Evolutionary conservation across 805 yeast genomes (phyloP).

Genomic region (Allodekkera sacchari): DNA sequence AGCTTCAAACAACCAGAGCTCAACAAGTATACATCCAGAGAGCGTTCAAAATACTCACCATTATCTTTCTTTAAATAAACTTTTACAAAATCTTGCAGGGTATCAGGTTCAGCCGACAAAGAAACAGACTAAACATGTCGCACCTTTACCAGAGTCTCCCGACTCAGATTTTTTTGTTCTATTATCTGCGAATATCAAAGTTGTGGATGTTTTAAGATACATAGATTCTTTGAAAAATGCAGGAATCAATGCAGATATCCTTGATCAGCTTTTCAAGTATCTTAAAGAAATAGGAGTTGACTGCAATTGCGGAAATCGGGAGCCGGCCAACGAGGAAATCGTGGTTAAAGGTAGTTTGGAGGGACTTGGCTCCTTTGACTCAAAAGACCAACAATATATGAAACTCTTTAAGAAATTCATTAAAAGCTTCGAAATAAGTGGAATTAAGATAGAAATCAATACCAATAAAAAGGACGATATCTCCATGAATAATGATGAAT

Average conservation of each 20-base stretch:
- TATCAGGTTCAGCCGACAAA: too few relatives aligned
- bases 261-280: conserved; percentile 29
- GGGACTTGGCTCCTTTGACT: conserved; percentile 25
- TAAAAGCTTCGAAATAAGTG: conserved; percentile 35
- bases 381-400: conserved; percentile 25
- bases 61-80: too few relatives aligned
- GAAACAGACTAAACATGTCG: too few relatives aligned
- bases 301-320: background rate
- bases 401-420: conserved; percentile 35
- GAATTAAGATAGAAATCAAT: conserved; percentile 24
- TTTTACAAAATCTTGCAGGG: too few relatives aligned
- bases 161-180: too few relatives aligned
- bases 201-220: conserved; percentile 28
- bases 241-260: conserved; percentile 24
- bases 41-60: too few relatives aligned
- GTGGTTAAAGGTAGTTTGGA: conserved; percentile 16
- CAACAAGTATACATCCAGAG: too few relatives aligned
- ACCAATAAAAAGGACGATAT: conserved; percentile 18
- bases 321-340: conserved; percentile 13
- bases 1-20: too few relatives aligned
- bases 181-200: background rate
- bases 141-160: too few relatives aligned
- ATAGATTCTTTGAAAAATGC: conserved; percentile 26
- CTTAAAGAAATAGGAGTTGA: conserved; percentile 19
- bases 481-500: conserved; percentile 21